A percentile compares a stretch with the other conserved stretches of the same genome.
These are phyloP conservation scores for Cardamine occulta DNA, from an alignment of 345 rosid genomes.

Conservation along the genomic window DNA sequence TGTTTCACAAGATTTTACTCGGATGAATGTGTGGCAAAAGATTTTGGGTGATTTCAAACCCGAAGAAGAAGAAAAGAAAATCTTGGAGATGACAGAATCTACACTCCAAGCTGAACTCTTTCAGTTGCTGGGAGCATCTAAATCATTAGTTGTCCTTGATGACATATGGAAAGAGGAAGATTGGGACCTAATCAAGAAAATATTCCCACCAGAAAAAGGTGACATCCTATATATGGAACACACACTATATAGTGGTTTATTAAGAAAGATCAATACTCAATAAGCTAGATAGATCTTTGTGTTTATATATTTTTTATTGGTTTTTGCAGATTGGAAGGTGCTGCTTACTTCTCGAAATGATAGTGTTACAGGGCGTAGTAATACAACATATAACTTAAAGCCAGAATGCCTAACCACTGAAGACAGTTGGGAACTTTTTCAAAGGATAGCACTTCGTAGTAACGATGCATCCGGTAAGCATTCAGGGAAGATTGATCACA, in stretches of 20 bases:
- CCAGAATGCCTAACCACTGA: neutral
- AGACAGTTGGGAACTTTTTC: conserved; percentile 45
- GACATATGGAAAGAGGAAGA: neutral
- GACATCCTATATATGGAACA: too few species aligned
- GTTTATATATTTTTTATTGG: too few species aligned
- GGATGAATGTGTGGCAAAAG: neutral
- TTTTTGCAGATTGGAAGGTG: neutral
- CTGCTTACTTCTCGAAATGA: conserved; percentile 48
- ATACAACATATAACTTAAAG: conserved; percentile 18
- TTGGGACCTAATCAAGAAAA: neutral
- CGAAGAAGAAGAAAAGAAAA: too few species aligned
- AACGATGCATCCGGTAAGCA: conserved; percentile 24
- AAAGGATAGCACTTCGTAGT: conserved; percentile 21
- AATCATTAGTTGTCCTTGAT: neutral
- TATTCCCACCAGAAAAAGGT: conserved; percentile 1
- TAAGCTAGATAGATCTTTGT: too few species aligned
- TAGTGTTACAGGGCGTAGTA: conserved; percentile 11
- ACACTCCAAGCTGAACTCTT: neutral
- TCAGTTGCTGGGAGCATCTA: neutral
- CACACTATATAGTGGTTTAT: too few species aligned
- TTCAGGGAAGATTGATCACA: too few species aligned
- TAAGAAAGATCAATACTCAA: too few species aligned
- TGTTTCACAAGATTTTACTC: neutral
- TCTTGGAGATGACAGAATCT: neutral
- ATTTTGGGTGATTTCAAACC: too few species aligned